Evolutionary conservation across 2,329 filamentous ascomycete genomes (phyloP).

Genomic region (Meredithiella fracta): DNA sequence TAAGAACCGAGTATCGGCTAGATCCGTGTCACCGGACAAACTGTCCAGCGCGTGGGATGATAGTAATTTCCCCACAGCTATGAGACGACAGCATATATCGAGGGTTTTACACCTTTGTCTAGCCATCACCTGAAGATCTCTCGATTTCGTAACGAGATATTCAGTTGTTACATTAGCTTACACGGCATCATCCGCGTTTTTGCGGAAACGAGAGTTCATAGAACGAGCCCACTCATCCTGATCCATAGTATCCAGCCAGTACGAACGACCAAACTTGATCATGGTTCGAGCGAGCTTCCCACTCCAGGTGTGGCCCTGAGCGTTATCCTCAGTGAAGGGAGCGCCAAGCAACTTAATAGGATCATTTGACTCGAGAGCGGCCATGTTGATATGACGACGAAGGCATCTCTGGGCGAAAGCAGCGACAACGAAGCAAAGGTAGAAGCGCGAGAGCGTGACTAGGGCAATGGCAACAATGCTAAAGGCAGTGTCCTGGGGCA

Average conservation of each 20-base stretch:
- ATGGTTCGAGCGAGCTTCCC: conserved; percentile 66
- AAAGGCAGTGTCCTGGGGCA: conserved; percentile 46
- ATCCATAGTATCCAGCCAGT: conserved; percentile 62
- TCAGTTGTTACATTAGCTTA: neutral
- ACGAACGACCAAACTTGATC: conserved; percentile 55
- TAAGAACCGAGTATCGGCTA: neutral
- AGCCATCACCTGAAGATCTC: neutral
- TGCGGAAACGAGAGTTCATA: conserved; percentile 16
- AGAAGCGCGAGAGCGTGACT: conserved; percentile 61
- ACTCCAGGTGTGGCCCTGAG: conserved; percentile 64
- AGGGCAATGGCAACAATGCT: conserved; percentile 61
- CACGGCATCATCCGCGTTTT: conserved; percentile 12
- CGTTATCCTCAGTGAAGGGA: conserved; percentile 51
- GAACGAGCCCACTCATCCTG: conserved; percentile 50
- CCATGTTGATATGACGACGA: conserved; percentile 37
- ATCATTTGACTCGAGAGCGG: conserved; percentile 10
- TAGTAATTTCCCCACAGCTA: neutral
- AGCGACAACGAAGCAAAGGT: conserved; percentile 72
- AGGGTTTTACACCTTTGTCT: neutral
- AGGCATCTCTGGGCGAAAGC: conserved; percentile 66
- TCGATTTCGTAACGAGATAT: neutral
- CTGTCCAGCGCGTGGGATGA: neutral
- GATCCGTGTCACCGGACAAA: neutral
- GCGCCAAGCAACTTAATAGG: conserved; percentile 21
- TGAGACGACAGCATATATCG: neutral